Base-by-base conservation (phyloP, 2,329 filamentous ascomycete species). In the Ceratocystis cubensis region DNA sequence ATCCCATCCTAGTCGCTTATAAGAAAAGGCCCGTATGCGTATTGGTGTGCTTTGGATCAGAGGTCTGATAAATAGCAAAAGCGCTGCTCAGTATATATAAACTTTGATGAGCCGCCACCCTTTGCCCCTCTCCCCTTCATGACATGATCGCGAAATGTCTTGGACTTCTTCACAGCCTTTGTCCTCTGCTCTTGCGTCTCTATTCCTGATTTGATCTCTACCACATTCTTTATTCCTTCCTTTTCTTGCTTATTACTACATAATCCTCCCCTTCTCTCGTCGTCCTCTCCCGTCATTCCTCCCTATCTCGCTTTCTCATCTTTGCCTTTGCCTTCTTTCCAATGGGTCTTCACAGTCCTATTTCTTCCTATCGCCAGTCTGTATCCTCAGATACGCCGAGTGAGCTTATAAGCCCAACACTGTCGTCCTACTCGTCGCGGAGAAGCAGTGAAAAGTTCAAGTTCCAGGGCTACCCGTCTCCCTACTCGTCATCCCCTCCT, bases 341-440 rank as follows among this genome's bases (percentile, higher is more conserved):
- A 59, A 59, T 59, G 56, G 56, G 56, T 59, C 25, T 59, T 37
- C 56, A 59, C 56, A 59, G 56, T 17, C 56, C 56, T 59, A 28
- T 59, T 59, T 30, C 56, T 59, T 8, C 56, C 15, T 59, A 59
- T 30, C 56, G 56, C 56, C 56, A 59, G 56, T 37, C 56, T 37
- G 48, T 53, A 2, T 59, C 56, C 5, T 59, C 28, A 37, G 56
- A 59, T 37, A 33, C 56, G 28, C 17, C 56, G 56, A 59, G 56
- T 8, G 56, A 59, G 56, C 56, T 59, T 22, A n/a, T 37, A 28
- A 59, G 56, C 56, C 56, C 56, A 20, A 59, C 56, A 30, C 56
- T 20, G 56, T 59, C 56, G 15, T 20, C 56, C 56, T 59, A 59
- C n/a, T 57, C 28, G n/a, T 59, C 56, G 17, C 56, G 56, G 56